Evolutionary conservation across 2,329 filamentous ascomycete genomes (phyloP), one percentile per base, ranked within the genome.

Genomic region (Penicillium sp.): DNA sequence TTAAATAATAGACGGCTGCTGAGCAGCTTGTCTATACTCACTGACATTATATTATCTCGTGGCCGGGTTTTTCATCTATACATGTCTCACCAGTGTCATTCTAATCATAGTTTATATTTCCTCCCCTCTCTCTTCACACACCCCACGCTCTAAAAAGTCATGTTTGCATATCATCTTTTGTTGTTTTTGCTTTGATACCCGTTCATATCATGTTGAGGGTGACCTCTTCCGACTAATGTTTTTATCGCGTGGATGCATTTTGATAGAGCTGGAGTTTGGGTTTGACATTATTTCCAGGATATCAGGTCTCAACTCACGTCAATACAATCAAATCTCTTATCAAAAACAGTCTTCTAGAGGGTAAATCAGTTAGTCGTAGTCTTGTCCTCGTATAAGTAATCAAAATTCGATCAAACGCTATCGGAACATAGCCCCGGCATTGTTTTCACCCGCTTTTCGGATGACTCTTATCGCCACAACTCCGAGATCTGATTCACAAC

Each of bases 1-100:
- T 71, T 61, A 70, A 70, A 51, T 45, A 55, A 36, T 46, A 39
- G 11, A 10, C 14, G 13, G 49, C 30, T 52, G 41, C 26, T 46
- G 41, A 35, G 30, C 36, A 51, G 32, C 48, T 29, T 34, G 26
- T 46, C 7, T 34, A 49, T 49, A 34, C 16, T 5, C 10, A 23
- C n/a, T n/a, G n/a, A 23, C n/a, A 35, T 29, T 19, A 16, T 16
- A 26, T 39, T 26, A n/a, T 45, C 27, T 40, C 34, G 30, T 38
- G 26, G 13, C 29, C 18, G 19, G 27, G 36, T 26, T 47, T 26
- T 32, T 38, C 32, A 35, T 56, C n/a, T 54, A 50, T 47, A 43
- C 43, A 35, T 42, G 44, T 9, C 27, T 19, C 5, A 23, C 23
- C 23, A 23, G 38, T 18, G 45, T 43, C 35, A 26, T 36, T 48